Evolutionary conservation across 352 stramenopile genomes (phyloP).

Genomic region (Thraustochytrium sp.): DNA sequence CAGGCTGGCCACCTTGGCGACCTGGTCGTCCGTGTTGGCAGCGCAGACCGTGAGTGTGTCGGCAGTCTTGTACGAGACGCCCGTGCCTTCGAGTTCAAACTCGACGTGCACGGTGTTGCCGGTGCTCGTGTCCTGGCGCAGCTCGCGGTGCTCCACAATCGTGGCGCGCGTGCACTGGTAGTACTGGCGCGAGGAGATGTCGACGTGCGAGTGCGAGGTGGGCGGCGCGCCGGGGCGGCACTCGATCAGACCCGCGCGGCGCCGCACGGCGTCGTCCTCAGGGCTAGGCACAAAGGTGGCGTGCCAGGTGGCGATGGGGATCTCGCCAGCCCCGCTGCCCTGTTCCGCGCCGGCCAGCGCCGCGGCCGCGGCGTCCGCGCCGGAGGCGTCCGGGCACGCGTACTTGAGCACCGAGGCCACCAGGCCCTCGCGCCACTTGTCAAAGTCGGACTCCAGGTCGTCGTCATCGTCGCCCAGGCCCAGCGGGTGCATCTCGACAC

Average conservation of each 20-base stretch:
- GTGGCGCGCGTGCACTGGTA: slow-evolving; percentile 53
- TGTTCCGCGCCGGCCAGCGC: slow-evolving; percentile 3
- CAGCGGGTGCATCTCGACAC: slow-evolving; percentile 70
- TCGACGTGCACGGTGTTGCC: slow-evolving; percentile 82
- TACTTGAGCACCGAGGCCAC: not conserved
- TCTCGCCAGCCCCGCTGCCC: slow-evolving; percentile 44
- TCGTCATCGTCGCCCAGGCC: slow-evolving; percentile 93
- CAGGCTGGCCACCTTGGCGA: slow-evolving; percentile 69
- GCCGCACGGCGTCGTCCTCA: slow-evolving; percentile 51
- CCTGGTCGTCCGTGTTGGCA: slow-evolving; percentile 68
- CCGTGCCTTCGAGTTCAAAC: slow-evolving; percentile 65
- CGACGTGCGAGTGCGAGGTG: not conserved
- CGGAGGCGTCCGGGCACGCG: not conserved
- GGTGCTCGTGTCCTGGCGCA: slow-evolving; percentile 64
- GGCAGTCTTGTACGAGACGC: slow-evolving; percentile 79
- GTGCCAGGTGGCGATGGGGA: slow-evolving; percentile 40
- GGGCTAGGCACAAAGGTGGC: slow-evolving; percentile 61
- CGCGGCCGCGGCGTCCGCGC: slow-evolving; percentile 27
- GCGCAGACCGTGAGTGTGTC: slow-evolving; percentile 89
- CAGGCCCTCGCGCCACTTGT: slow-evolving; percentile 75
- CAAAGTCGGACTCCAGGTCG: slow-evolving; percentile 89
- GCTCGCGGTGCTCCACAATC: slow-evolving; percentile 75
- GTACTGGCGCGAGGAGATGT: slow-evolving; percentile 49
- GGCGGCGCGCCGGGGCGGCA: not conserved
- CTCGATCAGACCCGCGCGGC: slow-evolving; percentile 1